Percentiles rank a stretch among this genome's conserved stretches.
These are phyloP conservation scores for Tolypocladium album DNA, from an alignment of 2,329 filamentous ascomycete species.

Conservation along the genomic window DNA sequence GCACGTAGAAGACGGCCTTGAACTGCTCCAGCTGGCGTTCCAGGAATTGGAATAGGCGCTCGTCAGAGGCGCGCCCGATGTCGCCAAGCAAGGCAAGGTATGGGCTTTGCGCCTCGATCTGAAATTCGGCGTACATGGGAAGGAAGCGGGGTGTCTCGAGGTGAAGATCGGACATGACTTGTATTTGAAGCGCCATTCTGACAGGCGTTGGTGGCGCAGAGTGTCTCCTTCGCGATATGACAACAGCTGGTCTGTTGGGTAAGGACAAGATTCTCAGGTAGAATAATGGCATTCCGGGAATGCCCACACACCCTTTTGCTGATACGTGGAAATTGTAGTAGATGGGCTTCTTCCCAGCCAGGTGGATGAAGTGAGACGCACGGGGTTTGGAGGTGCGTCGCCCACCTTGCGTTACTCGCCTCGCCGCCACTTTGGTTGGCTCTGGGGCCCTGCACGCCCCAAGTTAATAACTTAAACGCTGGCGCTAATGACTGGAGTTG, in stretches of 20 bases:
- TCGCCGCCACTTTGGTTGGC: not conserved
- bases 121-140: slow-evolving; percentile 22
- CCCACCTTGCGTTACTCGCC: not conserved
- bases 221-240: too few species aligned
- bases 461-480: not conserved
- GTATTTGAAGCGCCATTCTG: not conserved
- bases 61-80: slow-evolving; percentile 25
- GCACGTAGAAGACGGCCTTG: not conserved
- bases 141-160: slow-evolving; percentile 28
- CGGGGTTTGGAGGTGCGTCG: not conserved
- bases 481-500: not conserved
- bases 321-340: not conserved
- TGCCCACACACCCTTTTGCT: too few species aligned
- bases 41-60: not conserved
- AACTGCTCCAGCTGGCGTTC: not conserved
- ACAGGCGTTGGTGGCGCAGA: not conserved
- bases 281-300: not conserved
- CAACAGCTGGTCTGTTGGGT: too few species aligned
- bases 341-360: too few species aligned
- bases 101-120: slow-evolving; percentile 25
- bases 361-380: not conserved
- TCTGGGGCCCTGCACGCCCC: not conserved
- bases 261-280: not conserved
- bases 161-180: slow-evolving; percentile 28
- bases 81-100: slow-evolving; percentile 38